phyloP scores from a whole-genome alignment of 2,329 filamentous ascomycete genomes.

The Cryoendolithus antarcticus region DNA sequence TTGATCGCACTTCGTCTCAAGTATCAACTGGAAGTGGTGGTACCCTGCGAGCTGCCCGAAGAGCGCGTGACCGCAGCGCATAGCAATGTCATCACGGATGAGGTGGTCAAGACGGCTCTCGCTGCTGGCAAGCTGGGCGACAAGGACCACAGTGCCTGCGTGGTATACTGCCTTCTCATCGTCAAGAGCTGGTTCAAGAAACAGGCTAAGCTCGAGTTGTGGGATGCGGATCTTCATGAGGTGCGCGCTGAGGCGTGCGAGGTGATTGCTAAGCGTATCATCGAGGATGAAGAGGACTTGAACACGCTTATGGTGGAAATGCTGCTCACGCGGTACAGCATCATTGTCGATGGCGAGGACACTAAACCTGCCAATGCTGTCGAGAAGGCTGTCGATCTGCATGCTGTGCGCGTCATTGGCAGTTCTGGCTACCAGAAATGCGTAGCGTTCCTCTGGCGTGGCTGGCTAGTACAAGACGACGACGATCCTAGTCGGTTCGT shows the following conservation, averaged over 20 bases:
- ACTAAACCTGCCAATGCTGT: conserved; percentile 75
- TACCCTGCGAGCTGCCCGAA: conserved; percentile 82
- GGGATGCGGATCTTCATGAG: conserved; percentile 77
- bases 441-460: conserved; percentile 81
- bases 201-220: conserved; percentile 70
- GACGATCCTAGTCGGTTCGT: conserved; percentile 81
- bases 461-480: conserved; percentile 95
- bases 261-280: conserved; percentile 76
- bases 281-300: conserved; percentile 72
- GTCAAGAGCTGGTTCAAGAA: conserved; percentile 64
- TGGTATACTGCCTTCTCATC: conserved; percentile 73
- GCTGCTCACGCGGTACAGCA: conserved; percentile 79
- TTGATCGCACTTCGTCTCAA: conserved; percentile 81
- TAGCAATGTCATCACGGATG: conserved; percentile 68
- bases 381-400: conserved; percentile 85
- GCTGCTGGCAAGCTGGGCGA: conserved; percentile 50
- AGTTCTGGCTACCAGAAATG: conserved; percentile 94
- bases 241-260: conserved; percentile 75
- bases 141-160: conserved; percentile 57
- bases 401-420: conserved; percentile 77
- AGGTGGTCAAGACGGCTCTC: conserved; percentile 68
- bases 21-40: conserved; percentile 76
- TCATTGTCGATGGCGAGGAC: conserved; percentile 57
- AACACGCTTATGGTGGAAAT: conserved; percentile 68
- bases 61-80: conserved; percentile 64